phyloP scores from a whole-genome alignment of 768 basidiomycete species.

The Tricholoma bakamatsutake region DNA sequence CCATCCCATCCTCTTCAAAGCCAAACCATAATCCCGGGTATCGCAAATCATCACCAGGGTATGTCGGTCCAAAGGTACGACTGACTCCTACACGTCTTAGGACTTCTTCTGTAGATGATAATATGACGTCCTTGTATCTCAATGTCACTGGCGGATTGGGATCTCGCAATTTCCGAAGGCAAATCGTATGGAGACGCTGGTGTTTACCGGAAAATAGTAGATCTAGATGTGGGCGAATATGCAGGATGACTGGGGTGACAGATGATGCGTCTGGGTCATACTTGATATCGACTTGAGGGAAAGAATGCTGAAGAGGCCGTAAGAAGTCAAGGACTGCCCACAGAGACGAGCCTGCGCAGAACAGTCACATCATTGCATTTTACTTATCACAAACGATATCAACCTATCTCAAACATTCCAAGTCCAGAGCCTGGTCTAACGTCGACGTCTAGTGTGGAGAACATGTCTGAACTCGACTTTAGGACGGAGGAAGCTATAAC shows the following conservation, averaged over 20 bases:
- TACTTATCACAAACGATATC: constrained; percentile 1
- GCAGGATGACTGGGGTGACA: constrained; percentile 69
- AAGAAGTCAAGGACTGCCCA: constrained; percentile 73
- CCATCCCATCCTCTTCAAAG: constrained; percentile 68
- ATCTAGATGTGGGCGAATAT: constrained; percentile 76
- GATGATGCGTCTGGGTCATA: constrained; percentile 69
- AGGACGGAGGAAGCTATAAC: not conserved
- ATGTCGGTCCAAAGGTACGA: constrained; percentile 78
- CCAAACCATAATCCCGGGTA: constrained; percentile 85
- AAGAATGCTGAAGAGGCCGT: constrained; percentile 57
- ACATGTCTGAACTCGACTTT: constrained; percentile 33
- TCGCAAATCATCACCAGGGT: constrained; percentile 65
- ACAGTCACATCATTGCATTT: constrained; percentile 1
- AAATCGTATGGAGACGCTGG: constrained; percentile 78
- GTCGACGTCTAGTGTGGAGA: constrained; percentile 68
- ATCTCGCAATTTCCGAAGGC: constrained; percentile 60
- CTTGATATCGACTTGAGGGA: constrained; percentile 80
- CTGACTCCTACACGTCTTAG: constrained; percentile 62
- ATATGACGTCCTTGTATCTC: constrained; percentile 57
- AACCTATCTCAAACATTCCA: constrained; percentile 75
- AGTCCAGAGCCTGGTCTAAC: constrained; percentile 70
- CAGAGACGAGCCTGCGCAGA: constrained; percentile 56
- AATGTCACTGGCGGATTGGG: constrained; percentile 62
- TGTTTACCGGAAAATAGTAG: constrained; percentile 78
- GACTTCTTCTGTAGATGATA: constrained; percentile 57